phyloP scores from a whole-genome alignment of 768 basidiomycete species.

The Russula virescens region DNA sequence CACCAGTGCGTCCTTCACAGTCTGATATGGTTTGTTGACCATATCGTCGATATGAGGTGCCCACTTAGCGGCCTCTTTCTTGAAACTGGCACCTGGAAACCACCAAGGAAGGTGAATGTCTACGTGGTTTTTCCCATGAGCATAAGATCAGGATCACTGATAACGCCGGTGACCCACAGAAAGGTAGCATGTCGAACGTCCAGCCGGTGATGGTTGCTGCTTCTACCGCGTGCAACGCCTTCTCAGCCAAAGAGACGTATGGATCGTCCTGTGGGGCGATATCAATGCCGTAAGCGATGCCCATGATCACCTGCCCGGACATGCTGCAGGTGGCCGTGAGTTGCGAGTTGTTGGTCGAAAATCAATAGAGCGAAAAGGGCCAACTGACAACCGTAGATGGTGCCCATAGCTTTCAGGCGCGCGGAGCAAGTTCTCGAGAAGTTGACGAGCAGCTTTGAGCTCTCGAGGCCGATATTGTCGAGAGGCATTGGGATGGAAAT shows the following conservation, averaged over 20 bases:
- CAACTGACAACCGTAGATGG: conserved; percentile 15
- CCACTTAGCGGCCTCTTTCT: conserved; percentile 24
- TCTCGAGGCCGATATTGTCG: conserved; percentile 16
- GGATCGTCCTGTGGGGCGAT: conserved; percentile 23
- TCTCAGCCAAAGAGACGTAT: conserved; percentile 22
- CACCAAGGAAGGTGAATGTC: conserved; percentile 27
- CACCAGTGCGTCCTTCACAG: conserved; percentile 21
- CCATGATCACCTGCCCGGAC: conserved; percentile 23
- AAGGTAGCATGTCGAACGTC: conserved; percentile 22
- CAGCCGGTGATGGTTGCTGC: conserved; percentile 15
- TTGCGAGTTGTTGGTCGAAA: neutral
- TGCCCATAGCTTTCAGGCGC: conserved; percentile 14
- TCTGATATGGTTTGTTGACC: conserved; percentile 26
- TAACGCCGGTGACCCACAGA: conserved; percentile 14
- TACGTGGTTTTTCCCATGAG: neutral
- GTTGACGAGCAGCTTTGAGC: conserved; percentile 15
- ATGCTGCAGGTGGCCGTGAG: conserved; percentile 13
- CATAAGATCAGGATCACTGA: neutral
- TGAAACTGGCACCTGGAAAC: conserved; percentile 29
- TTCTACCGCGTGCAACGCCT: conserved; percentile 19
- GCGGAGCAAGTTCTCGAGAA: conserved; percentile 16
- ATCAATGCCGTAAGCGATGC: conserved; percentile 25
- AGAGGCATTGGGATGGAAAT: conserved; percentile 14
- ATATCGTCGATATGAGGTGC: conserved; percentile 23
- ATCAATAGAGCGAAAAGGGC: neutral